Base-by-base conservation (phyloP, 73 alveolate species). In the Tetrahymena malaccensis region DNA sequence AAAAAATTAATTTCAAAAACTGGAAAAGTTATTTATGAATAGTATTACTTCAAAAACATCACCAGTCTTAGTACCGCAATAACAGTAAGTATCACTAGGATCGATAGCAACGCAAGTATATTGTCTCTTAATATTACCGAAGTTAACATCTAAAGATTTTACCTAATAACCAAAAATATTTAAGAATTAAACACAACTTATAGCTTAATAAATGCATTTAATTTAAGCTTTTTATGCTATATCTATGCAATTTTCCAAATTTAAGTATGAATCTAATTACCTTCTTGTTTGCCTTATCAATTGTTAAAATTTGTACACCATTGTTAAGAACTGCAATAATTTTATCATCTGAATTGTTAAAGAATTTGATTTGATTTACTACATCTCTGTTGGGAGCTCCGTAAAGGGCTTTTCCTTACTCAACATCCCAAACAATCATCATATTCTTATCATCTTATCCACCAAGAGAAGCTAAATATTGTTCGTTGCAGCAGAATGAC, bases 401-500 rank as follows among this genome's bases (percentile, higher is more conserved):
- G 94, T 99, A 97, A 6, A 98, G 96, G 31, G 99, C 99, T 94
- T 98, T 98, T 55, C 99, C 99, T 55, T 99, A 97, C 35, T 96
- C 98, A 34, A 98, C 98, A 93, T 98, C 99, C 99, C 99, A 98
- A 40, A 98, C 96, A 35, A 98, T 98, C 93, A 98, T 96, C 97
- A 97, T 98, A 96, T 97, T 98, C 57, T 97, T 97, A 97, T 98
- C 99, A 85, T 98, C 99, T 96, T 97, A 98, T 27, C 99, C 99
- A 84, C 99, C 99, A 93, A 99, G 96, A 12, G 99, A 98, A 44
- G 99, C 99, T 94, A 98, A 95, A 97, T 98, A 98, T 94, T 96
- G 96, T 97, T 98, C 99, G 85, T 98, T 97, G 96, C 96, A 96
- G 70, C 99, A 99, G 97, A 99, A 99, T 94, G 98, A 95, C 85